phyloP scores from a whole-genome alignment of 495 filamentous ascomycete species.

The Aspergillus affinis region DNA sequence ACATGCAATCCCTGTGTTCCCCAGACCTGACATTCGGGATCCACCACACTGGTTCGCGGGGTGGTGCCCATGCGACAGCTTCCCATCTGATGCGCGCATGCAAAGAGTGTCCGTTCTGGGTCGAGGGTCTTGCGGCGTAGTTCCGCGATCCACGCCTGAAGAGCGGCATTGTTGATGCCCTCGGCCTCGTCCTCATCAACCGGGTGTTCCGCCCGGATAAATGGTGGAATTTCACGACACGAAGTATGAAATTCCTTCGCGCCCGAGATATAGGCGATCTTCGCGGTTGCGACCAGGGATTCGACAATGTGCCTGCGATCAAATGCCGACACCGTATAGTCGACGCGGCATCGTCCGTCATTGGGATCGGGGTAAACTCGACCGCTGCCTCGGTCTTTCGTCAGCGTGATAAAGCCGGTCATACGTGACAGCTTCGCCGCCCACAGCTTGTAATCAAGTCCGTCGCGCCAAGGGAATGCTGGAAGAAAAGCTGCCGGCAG shows the following conservation, averaged over 20 bases:
- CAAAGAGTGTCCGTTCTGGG: conserved; percentile 48
- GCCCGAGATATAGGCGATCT: conserved; percentile 73
- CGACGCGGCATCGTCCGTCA: conserved; percentile 60
- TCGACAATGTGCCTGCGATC: conserved; percentile 69
- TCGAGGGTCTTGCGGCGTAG: conserved; percentile 56
- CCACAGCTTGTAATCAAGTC: conserved; percentile 65
- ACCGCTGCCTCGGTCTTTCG: conserved; percentile 71
- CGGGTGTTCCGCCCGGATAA: conserved; percentile 52
- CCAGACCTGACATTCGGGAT: conserved; percentile 74
- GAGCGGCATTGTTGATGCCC: conserved; percentile 64
- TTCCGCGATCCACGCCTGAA: conserved; percentile 66
- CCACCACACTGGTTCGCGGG: conserved; percentile 67
- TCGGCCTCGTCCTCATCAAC: conserved; percentile 33
- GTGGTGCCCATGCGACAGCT: conserved; percentile 73
- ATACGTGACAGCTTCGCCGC: conserved; percentile 61
- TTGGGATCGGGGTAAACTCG: conserved; percentile 71
- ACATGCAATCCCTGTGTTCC: conserved; percentile 72
- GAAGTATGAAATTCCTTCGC: conserved; percentile 73
- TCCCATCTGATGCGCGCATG: conserved; percentile 88
- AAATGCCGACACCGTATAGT: conserved; percentile 66
- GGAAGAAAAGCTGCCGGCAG: conserved; percentile 57
- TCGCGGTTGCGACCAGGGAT: conserved; percentile 68
- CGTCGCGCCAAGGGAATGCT: conserved; percentile 61
- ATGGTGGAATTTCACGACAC: conserved; percentile 60
- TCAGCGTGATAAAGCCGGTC: conserved; percentile 65